Base-by-base conservation (phyloP, 2,329 filamentous ascomycete species). In the Penicillium sp. region DNA sequence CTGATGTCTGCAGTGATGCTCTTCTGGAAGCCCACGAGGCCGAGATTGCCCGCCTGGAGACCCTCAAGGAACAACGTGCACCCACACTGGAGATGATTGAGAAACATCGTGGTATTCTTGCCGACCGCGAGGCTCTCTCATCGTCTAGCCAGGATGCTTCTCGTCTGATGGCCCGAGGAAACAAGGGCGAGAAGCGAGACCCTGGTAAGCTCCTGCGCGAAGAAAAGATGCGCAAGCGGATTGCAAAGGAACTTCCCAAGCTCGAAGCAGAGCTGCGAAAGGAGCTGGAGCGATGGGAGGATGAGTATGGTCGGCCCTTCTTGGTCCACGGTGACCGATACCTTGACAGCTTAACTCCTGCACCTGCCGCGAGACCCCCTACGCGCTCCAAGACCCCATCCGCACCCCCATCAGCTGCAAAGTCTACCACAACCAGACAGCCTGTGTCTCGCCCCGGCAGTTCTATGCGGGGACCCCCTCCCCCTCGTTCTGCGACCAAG, bases 141-240 rank as follows among this genome's bases (percentile, higher is more conserved):
- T 84, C 89, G 39, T 96, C 93, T 2, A 96, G 91, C 66, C 92
- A 97, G 70, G 95, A 99, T 73, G 92, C 94, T 13, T 97, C 93
- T 6, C 88, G 94, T 40, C 81, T 99, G 26, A 92, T 97, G 88
- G 85, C 87, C 66, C 91, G 93, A 56, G 92, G 92, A 2, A 88
- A 91, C 63, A 96, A 96, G 77, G 93, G 93, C 51, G 93, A 97
- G 77, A 91, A 88, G 74, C 90, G 95, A 59, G 94, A 99, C 69
- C 94, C 94, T 2, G 93, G 92, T 47, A 94, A 96, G 76, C 82
- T 99, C 14, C 81, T 99, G 48, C 85, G 94, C 26, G 94, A 99
- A 71, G 94, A 99, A 77, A 99, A 97, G 83, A 96, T 96, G 91
- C 87, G 94, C 56, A 99, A 99, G 83, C 85, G 92, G 54, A 97